Evolutionary conservation across 371 early-diverging fungal species (phyloP).

Genomic region (Apophysomyces ossiformis): DNA sequence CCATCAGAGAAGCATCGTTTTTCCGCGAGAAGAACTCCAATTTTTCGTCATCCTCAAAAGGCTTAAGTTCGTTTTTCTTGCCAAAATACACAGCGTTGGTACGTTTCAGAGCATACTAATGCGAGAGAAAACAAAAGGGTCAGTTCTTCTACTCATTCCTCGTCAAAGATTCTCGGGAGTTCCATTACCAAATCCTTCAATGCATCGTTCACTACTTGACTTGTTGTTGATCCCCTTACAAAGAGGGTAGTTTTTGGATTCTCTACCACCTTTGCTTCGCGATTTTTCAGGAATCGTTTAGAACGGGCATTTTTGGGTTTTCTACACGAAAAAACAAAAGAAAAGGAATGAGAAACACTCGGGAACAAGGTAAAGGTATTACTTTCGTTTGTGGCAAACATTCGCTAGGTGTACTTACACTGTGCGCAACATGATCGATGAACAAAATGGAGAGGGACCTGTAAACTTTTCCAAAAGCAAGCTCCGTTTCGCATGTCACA

Average conservation of each 20-base stretch:
- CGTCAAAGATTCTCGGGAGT: not conserved
- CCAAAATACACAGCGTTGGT: constrained; percentile 87
- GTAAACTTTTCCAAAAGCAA: too few species aligned
- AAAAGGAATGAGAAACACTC: not conserved
- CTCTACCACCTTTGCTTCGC: constrained; percentile 91
- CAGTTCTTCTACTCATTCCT: not conserved
- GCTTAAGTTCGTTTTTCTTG: constrained; percentile 94
- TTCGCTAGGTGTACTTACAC: constrained; percentile 31
- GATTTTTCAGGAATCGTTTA: constrained; percentile 84
- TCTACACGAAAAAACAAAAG: constrained; percentile 29
- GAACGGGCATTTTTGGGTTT: constrained; percentile 86
- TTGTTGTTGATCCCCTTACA: constrained; percentile 88
- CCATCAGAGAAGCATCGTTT: constrained; percentile 92
- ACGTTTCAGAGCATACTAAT: constrained; percentile 88
- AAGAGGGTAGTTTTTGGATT: constrained; percentile 91
- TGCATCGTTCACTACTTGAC: constrained; percentile 81
- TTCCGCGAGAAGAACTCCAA: constrained; percentile 93
- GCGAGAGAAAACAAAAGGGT: not conserved
- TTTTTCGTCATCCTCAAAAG: constrained; percentile 92
- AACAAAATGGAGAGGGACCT: not conserved
- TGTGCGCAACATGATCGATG: constrained; percentile 50
- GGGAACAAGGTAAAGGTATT: too few species aligned
- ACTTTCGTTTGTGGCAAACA: too few species aligned
- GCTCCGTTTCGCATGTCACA: too few species aligned
- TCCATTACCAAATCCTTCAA: constrained; percentile 84